Evolutionary conservation across 2,329 filamentous ascomycete species (phyloP), one percentile per base, ranked within the genome.

Genomic region (Diaporthe citrichinensis): DNA sequence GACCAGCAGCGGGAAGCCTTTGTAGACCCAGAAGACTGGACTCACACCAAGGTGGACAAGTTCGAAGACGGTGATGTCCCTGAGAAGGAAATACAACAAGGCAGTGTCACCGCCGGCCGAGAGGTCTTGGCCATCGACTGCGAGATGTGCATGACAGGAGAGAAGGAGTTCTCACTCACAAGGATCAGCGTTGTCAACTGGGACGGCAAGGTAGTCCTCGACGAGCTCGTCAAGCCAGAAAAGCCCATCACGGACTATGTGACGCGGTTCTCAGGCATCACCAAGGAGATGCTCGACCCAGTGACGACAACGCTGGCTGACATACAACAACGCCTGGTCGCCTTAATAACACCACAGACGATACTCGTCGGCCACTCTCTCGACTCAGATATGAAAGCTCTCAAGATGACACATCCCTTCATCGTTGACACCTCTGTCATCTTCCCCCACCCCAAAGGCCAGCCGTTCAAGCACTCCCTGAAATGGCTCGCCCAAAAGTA

Each of bases 81-180:
- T 3, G 93, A 95, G 69, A 83, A 85, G 7, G 91, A 95, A 72
- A 92, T 98, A 75, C 89, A 98, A 83, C 86, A 92, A 79, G 96
- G 95, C 73, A 96, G 95, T 83, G 86, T 98, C 75, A 97, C 95
- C 0, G 94, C 92, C 41, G 97, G 96, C 49, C 91, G 95, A 77
- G 90, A 93, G 51, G 87, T 98, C 15, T 87, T 97, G 67, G 93
- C 95, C 1, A 88, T 99, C 73, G 97, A 99, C 83, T 99, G 97
- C 84, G 97, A 99, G 84, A 99, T 99, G 97, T 98, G 96, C 83
- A 92, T 95, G 85, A 97, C 95, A 3, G 94, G 93, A 76, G 92
- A 93, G 76, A 92, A 92, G 65, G 91, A 94, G 78, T 95, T 94
- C 78, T 95, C 96, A 49, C 91, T 99, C 58, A 97, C 97, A 2